Evolutionary conservation across 2,329 filamentous ascomycete species (phyloP), one percentile per base, ranked within the genome.

Genomic region (Colletotrichum nymphaeae): DNA sequence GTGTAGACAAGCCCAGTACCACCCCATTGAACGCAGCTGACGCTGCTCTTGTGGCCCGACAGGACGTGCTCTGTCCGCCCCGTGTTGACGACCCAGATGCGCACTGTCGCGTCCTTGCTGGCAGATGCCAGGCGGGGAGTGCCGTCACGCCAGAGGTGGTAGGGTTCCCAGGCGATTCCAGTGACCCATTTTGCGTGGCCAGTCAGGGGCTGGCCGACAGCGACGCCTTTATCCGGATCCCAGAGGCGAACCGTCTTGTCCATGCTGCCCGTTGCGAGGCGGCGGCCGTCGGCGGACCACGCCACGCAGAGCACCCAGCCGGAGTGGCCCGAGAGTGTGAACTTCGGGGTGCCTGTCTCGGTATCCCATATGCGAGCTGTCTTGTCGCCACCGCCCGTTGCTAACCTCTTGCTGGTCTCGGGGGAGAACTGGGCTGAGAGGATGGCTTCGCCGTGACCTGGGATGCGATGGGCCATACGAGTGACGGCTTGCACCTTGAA

Each of bases 281-380:
- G 89, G 32, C 88, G 88, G 12, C 93, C 94, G 79, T 98, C 95
- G 0, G 95, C 95, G 16, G 94, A 95, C 91, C 94, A 98, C 67
- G 92, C 91, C 4, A 98, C 94, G 2, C 92, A 94, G 69, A 98
- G 84, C 4, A 98, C 95, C 95, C 95, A 98, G 74, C 93, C 93
- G 2, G 93, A 92, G 82, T 98, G 97, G 0, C 95, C 95, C 78
- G 94, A 93, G 62, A 98, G 84, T 0, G 95, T 98, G 82, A 94
- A 90, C 74, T 94, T 90, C 0, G 95, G 95, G 12, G 95, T 98
- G 60, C 95, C 95, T 0, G 95, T 98, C 78, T 98, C 94, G 62
- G 95, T 95, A 79, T 99, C 95, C 95, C 95, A 98, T 84, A 98
- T 93, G 69, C 96, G 88, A 0, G 95, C 96, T 1, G 95, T 98